These are phyloP conservation scores for Acanthamoeba polyphaga DNA, from an alignment of 208 protist genomes.

Conservation along the genomic window DNA sequence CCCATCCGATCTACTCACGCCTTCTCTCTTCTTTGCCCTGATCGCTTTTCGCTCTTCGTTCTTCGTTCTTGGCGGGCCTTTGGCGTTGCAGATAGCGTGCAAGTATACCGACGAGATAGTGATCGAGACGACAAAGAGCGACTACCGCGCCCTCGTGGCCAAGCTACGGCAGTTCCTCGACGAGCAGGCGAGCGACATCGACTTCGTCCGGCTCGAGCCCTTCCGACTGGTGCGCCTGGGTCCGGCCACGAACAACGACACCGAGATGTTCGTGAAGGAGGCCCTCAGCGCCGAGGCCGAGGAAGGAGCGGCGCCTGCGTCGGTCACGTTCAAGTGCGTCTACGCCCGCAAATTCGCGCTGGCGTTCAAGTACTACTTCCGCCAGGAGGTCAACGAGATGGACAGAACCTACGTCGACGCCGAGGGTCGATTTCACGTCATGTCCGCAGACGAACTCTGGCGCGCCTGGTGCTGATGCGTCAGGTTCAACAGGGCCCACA, in stretches of 20 bases:
- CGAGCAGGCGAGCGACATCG: slow-evolving; percentile 2
- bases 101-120: slow-evolving; percentile 41
- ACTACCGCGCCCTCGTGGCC: background rate
- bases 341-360: background rate
- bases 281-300: background rate
- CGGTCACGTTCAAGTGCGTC: background rate
- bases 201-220: background rate
- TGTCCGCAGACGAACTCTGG: background rate
- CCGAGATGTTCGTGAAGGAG: slow-evolving; percentile 19
- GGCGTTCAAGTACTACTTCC: background rate
- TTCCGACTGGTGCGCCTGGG: slow-evolving; percentile 2
- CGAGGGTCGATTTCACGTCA: slow-evolving; percentile 1
- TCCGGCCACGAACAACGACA: background rate
- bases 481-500: no score
- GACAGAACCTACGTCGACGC: background rate
- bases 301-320: background rate
- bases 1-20: background rate
- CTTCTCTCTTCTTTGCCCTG: background rate
- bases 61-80: background rate
- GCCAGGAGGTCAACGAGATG: slow-evolving; percentile 13
- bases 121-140: background rate
- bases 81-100: background rate
- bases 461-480: background rate
- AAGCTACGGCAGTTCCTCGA: background rate
- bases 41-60: background rate